Base-by-base conservation (phyloP, 345 rosid genomes). In the Punica granatum region DNA sequence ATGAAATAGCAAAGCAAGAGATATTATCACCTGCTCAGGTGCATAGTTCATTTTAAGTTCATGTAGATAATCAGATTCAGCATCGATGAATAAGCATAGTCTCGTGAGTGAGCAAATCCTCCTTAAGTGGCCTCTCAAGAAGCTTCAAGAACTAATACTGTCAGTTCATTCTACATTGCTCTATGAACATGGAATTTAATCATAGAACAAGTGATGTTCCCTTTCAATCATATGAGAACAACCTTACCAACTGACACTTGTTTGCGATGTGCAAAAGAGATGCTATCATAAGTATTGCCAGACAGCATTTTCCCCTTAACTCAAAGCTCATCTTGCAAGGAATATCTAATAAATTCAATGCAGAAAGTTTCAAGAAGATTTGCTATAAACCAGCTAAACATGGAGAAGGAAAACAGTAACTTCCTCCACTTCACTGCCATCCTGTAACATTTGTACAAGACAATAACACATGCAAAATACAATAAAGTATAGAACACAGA, bases 11-110 rank as follows among this genome's bases (percentile, higher is more conserved):
- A 53, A 64, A 31, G 26, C 33, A 68, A 18, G 21, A 48, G 37
- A n/a, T 11, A 15, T 39, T 39, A 72, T 42, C 36, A 43, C 58
- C 34, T n/a, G 67, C 67, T 19, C 33, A 37, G 33, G 33, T 37
- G 23, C 4, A n/a, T 12, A 21, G 13, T 7, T 25, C 44, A 51
- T 51, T 35, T n/a, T 64, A 48, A 19, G 19, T 7, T 36, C 44
- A 21, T 11, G 15, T 28, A 13, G 32, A 54, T 54, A 26, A 54
- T 3, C 32, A 54, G 32, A 54, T 33, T 5, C 61, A 56, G 26
- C 61, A 56, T 56, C 61, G 28, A 28, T 12, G 13, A 28, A 13
- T 26, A 3, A n/a, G 30, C 30, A 51, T 51, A 7, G 58, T 46
- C n/a, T 18, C 6, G 23, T n/a, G 23, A 51, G 58, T 21, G n/a